Percentiles rank a stretch among this genome's conserved stretches.
Evolutionary conservation across 768 basidiomycete genomes (phyloP).

Genomic region (Rhodotorula diobovata): DNA sequence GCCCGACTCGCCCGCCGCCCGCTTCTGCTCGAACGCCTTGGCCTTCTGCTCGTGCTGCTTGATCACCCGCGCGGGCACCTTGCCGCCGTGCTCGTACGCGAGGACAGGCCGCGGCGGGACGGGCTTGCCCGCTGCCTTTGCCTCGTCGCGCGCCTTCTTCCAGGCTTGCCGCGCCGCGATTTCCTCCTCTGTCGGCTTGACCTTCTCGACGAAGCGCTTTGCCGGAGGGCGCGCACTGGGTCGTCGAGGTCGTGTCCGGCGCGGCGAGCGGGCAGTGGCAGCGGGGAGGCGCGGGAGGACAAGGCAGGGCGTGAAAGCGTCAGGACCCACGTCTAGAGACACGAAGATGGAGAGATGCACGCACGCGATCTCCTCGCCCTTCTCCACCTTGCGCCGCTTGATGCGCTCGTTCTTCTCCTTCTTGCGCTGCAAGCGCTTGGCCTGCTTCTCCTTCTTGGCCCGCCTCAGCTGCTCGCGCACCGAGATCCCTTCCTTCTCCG

Average conservation of each 20-base stretch:
- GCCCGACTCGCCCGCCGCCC: background rate
- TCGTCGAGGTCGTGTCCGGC: too few relatives aligned
- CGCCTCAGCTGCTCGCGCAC: slow-evolving; percentile 29
- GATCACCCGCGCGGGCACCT: background rate
- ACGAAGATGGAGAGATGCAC: background rate
- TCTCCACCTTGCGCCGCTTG: background rate
- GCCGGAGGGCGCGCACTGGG: background rate
- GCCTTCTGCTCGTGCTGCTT: background rate
- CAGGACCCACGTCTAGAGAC: too few relatives aligned
- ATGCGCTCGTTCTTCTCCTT: slow-evolving; percentile 11
- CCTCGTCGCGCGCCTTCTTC: slow-evolving; percentile 29
- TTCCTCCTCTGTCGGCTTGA: slow-evolving; percentile 28
- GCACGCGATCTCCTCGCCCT: background rate
- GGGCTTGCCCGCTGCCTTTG: slow-evolving; percentile 16
- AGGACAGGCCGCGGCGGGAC: slow-evolving; percentile 17
- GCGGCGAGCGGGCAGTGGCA: background rate
- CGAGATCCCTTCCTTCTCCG: slow-evolving; percentile 7
- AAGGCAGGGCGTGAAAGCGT: background rate
- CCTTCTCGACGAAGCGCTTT: slow-evolving; percentile 31
- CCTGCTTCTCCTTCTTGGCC: slow-evolving; percentile 25
- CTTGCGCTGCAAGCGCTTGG: slow-evolving; percentile 11
- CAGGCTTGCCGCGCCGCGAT: slow-evolving; percentile 28
- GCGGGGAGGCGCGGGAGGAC: background rate
- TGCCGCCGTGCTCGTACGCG: slow-evolving; percentile 35
- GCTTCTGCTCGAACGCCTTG: slow-evolving; percentile 1